Percentiles rank a stretch among this genome's conserved stretches.
These are phyloP conservation scores for Chlorella sp. DNA, from an alignment of 139 green algal genomes.

Conservation along the genomic window DNA sequence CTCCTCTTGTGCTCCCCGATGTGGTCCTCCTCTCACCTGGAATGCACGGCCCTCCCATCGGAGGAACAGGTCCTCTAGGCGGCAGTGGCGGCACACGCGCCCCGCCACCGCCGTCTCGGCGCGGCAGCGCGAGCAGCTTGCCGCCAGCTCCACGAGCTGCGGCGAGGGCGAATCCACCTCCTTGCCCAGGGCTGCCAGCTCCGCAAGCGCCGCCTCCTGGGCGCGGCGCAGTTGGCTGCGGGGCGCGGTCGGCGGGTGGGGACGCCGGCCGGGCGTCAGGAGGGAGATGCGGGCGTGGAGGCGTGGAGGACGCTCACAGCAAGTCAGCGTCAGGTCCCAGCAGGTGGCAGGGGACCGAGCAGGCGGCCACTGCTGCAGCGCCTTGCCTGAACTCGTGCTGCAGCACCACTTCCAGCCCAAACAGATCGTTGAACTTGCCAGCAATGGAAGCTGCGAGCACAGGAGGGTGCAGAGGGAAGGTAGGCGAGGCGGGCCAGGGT, in stretches of 20 bases:
- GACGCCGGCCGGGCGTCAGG: not conserved
- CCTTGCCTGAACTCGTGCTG: constrained; percentile 40
- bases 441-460: constrained; percentile 58
- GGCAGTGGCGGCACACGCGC: constrained; percentile 75
- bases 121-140: constrained; percentile 57
- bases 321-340: no score
- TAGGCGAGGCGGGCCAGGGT: no score
- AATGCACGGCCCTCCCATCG: constrained; percentile 73
- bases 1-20: no score
- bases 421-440: constrained; percentile 53
- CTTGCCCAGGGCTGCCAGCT: not conserved
- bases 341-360: no score
- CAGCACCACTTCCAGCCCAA: constrained; percentile 63
- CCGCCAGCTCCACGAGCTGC: constrained; percentile 34
- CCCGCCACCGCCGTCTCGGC: constrained; percentile 53
- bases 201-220: not conserved
- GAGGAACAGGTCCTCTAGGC: constrained; percentile 68
- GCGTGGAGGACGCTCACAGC: no score
- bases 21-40: no score
- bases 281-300: not conserved
- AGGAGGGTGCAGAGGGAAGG: no score
- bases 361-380: no score
- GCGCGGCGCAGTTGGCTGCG: not conserved
- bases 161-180: not conserved
- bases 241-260: not conserved